Conservation (phyloP, 257 asterid genomes). For the Penstemon newberryi region DNA sequence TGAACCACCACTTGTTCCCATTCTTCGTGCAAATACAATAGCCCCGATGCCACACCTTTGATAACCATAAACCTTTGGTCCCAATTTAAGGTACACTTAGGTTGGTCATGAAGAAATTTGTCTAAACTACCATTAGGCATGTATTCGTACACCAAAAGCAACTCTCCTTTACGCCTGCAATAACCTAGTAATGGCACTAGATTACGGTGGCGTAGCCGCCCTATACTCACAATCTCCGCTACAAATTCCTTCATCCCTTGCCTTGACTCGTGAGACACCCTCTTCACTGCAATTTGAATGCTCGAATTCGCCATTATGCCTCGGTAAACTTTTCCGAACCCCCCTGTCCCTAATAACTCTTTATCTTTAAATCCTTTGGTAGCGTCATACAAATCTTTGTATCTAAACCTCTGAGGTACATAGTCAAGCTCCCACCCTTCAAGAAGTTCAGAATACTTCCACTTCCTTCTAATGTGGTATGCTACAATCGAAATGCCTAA, state of each 20-base stretch:
- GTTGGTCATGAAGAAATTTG: slow-evolving; percentile 41
- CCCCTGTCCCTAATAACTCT: slow-evolving; percentile 57
- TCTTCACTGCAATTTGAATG: slow-evolving; percentile 54
- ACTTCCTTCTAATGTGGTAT: slow-evolving; percentile 33
- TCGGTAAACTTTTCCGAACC: slow-evolving; percentile 64
- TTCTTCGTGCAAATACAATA: slow-evolving; percentile 59
- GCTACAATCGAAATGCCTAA: neutral
- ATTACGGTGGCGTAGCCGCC: slow-evolving; percentile 65
- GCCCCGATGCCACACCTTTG: slow-evolving; percentile 61
- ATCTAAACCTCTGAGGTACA: slow-evolving; percentile 57
- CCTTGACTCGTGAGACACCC: slow-evolving; percentile 58
- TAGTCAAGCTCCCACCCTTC: slow-evolving; percentile 68
- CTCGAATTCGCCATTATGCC: slow-evolving; percentile 47
- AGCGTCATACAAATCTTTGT: slow-evolving; percentile 57
- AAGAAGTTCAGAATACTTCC: slow-evolving; percentile 51
- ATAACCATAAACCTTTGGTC: slow-evolving; percentile 47
- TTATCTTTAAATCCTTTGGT: slow-evolving; percentile 57
- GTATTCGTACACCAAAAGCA: slow-evolving; percentile 63
- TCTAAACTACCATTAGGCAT: slow-evolving; percentile 78
- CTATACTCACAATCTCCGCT: slow-evolving; percentile 66
- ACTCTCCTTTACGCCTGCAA: slow-evolving; percentile 56
- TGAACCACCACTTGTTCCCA: slow-evolving; percentile 72
- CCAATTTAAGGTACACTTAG: slow-evolving; percentile 47
- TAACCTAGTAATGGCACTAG: slow-evolving; percentile 61
- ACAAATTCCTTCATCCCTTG: slow-evolving; percentile 71